phyloP scores from a whole-genome alignment of 1,284 basidiomycete genomes.

The Ganoderma sinense region DNA sequence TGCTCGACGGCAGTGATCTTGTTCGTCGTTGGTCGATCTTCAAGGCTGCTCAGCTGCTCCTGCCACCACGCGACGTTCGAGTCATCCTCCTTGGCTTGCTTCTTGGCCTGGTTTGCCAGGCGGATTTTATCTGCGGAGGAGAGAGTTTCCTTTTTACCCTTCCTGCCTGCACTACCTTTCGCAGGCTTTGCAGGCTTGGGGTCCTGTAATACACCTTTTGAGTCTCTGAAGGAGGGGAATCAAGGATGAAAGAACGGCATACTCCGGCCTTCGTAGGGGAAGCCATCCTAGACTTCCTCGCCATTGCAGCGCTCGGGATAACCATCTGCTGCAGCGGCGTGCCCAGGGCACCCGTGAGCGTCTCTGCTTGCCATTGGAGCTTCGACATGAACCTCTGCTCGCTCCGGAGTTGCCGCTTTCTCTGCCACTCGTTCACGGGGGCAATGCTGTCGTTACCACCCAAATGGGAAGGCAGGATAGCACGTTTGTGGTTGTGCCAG shows the following conservation, averaged over 20 bases:
- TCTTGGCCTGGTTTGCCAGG: slow-evolving; percentile 53
- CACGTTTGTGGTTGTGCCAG: slow-evolving; percentile 61
- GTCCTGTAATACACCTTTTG: slow-evolving; percentile 4
- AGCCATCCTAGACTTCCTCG: slow-evolving; percentile 16
- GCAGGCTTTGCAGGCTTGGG: slow-evolving; percentile 26
- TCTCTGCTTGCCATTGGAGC: slow-evolving; percentile 65
- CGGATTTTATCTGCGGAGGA: slow-evolving; percentile 51
- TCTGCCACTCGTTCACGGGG: slow-evolving; percentile 44
- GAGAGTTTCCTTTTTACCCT: slow-evolving; percentile 41
- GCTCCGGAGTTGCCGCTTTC: slow-evolving; percentile 46
- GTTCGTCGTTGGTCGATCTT: slow-evolving; percentile 36
- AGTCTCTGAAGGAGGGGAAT: neutral
- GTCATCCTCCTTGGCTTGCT: slow-evolving; percentile 47
- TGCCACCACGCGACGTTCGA: slow-evolving; percentile 57
- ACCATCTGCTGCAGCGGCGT: slow-evolving; percentile 56
- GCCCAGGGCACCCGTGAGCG: slow-evolving; percentile 69
- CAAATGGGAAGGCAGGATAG: slow-evolving; percentile 61
- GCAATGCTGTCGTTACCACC: slow-evolving; percentile 51
- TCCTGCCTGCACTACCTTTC: slow-evolving; percentile 28
- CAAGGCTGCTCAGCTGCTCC: slow-evolving; percentile 48
- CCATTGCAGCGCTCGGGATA: slow-evolving; percentile 50
- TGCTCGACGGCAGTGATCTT: slow-evolving; percentile 45
- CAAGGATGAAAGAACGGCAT: neutral
- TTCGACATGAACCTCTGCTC: slow-evolving; percentile 65
- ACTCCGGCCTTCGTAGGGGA: slow-evolving; percentile 11